These are phyloP conservation scores for Rhynchospora breviuscula DNA, from an alignment of 176 grass and related monocot species.

Conservation along the genomic window DNA sequence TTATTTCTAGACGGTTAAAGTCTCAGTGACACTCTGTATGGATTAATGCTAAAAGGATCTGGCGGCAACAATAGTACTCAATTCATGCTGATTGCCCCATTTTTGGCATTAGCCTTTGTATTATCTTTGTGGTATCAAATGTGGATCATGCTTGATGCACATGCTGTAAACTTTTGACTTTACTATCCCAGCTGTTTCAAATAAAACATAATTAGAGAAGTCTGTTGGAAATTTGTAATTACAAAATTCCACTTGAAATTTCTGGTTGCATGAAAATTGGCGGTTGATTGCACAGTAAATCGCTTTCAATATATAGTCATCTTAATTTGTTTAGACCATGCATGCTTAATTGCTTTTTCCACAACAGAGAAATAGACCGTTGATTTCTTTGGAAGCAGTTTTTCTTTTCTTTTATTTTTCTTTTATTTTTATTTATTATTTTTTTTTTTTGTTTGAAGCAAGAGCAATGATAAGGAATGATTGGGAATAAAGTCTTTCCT, in stretches of 20 bases:
- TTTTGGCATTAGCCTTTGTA: slow-evolving; percentile 16
- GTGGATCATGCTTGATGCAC: not conserved
- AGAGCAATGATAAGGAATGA: not conserved
- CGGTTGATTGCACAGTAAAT: not conserved
- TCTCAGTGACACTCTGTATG: not conserved
- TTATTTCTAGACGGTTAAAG: not conserved
- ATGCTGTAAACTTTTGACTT: not conserved
- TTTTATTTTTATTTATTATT: not conserved
- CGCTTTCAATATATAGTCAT: not conserved
- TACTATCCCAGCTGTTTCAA: not conserved
- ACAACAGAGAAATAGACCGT: not conserved
- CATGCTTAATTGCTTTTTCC: not conserved
- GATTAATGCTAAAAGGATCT: not conserved
- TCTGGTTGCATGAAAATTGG: not conserved
- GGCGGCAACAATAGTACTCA: not conserved
- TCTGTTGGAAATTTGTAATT: not conserved
- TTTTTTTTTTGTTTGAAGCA: not conserved
- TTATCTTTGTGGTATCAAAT: not conserved
- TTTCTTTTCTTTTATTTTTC: not conserved
- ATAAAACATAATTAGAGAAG: not conserved
- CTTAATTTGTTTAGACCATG: not conserved
- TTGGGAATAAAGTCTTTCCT: not conserved
- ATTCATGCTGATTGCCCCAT: not conserved
- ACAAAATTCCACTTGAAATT: not conserved
- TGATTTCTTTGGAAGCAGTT: not conserved